A percentile compares a stretch with the other conserved stretches of the same genome.
Conservation (phyloP, 1,139 yeast genomes). For the Protomyces macrosporus region DNA sequence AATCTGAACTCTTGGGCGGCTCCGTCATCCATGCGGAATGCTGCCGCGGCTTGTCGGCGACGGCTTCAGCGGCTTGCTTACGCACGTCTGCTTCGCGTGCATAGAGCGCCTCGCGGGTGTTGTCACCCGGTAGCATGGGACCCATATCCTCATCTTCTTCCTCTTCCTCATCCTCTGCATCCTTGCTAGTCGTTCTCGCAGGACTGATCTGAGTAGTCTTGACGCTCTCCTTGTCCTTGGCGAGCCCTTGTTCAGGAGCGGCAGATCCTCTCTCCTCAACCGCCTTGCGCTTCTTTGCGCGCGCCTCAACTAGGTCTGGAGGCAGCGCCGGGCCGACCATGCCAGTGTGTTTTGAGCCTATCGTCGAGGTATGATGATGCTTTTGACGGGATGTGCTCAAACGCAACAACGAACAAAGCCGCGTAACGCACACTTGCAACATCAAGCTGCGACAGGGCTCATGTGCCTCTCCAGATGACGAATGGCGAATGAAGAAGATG, state of each 20-base stretch:
- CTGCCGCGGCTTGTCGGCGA: conserved; percentile 26
- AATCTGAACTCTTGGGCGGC: conserved; percentile 31
- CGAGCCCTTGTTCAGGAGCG: background rate
- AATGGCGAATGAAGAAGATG: background rate
- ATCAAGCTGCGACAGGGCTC: too few relatives aligned
- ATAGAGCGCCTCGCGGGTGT: conserved; percentile 21
- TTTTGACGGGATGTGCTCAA: too few relatives aligned
- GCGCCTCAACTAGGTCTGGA: conserved; percentile 28
- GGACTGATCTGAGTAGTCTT: background rate
- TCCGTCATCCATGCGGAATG: conserved; percentile 32
- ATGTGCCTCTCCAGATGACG: background rate
- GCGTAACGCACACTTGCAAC: too few relatives aligned
- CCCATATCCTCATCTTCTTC: conserved; percentile 30
- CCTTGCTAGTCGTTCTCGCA: background rate
- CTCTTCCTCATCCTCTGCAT: conserved; percentile 11
- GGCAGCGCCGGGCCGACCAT: conserved; percentile 30
- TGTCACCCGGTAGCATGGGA: conserved; percentile 28
- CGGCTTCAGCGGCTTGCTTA: conserved; percentile 1
- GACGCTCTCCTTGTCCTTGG: background rate
- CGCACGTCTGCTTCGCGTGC: conserved; percentile 10
- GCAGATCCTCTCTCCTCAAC: conserved; percentile 1
- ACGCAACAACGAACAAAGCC: too few relatives aligned
- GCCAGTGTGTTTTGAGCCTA: too few relatives aligned
- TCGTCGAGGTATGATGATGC: too few relatives aligned
- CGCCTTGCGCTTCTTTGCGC: conserved; percentile 26